Percentiles rank a stretch among this genome's conserved stretches.
phyloP scores from a whole-genome alignment of 140 eudicot genomes.

The Senecio squalidus region DNA sequence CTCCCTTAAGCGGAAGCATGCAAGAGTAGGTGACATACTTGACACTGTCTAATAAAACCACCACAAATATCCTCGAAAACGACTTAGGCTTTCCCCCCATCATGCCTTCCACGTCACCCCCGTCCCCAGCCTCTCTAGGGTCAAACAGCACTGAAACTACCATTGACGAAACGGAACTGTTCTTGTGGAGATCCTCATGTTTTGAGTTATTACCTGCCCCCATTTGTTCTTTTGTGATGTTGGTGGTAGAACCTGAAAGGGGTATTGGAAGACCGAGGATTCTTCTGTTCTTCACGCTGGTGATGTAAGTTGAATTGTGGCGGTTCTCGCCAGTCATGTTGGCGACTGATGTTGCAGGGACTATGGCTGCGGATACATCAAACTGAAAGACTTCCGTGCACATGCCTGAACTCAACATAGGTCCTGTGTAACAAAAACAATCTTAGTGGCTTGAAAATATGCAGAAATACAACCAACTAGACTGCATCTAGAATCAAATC shows the following conservation, averaged over 20 bases:
- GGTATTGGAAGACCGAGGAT: constrained; percentile 76
- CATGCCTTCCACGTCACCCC: constrained; percentile 45
- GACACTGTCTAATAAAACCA: constrained; percentile 84
- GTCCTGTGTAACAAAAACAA: constrained; percentile 46
- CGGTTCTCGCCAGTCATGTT: constrained; percentile 40
- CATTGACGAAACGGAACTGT: constrained; percentile 54
- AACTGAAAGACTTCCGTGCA: constrained; percentile 97
- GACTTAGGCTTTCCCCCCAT: constrained; percentile 64
- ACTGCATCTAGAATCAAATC: no score
- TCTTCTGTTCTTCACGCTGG: constrained; percentile 64
- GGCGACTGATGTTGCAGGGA: constrained; percentile 46
- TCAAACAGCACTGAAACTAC: constrained; percentile 92
- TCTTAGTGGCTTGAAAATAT: neutral
- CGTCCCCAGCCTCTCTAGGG: constrained; percentile 83
- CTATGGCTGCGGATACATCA: constrained; percentile 67
- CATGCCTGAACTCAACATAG: constrained; percentile 93
- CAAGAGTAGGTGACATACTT: constrained; percentile 98
- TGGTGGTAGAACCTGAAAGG: constrained; percentile 40
- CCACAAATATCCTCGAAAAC: constrained; percentile 81
- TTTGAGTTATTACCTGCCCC: constrained; percentile 32
- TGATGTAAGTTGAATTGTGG: constrained; percentile 50
- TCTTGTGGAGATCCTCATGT: constrained; percentile 41
- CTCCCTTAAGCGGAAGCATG: constrained; percentile 80
- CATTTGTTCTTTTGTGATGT: constrained; percentile 43
- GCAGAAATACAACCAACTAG: no score